Evolutionary conservation across 768 basidiomycete species (phyloP).

Genomic region (Suillus subaureus): DNA sequence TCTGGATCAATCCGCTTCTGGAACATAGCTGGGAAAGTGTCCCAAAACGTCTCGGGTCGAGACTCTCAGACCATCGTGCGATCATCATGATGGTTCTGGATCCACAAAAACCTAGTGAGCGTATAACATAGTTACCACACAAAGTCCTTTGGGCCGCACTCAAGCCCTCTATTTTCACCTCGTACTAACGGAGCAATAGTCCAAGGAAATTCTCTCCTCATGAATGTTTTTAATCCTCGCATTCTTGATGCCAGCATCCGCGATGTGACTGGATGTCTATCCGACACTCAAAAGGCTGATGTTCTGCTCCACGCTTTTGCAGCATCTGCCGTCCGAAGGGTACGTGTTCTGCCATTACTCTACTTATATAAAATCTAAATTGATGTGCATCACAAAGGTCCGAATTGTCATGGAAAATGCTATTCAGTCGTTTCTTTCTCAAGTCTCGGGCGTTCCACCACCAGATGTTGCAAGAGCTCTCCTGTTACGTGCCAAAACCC

Average conservation of each 20-base stretch:
- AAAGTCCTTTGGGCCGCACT: slow-evolving; percentile 2
- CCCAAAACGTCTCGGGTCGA: not conserved
- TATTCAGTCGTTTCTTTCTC: slow-evolving; percentile 69
- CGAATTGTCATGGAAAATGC: slow-evolving; percentile 74
- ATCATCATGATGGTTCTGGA: not conserved
- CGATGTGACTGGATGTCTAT: slow-evolving; percentile 59
- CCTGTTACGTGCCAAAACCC: slow-evolving; percentile 65
- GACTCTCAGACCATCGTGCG: too few species aligned
- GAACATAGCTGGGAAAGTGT: too few species aligned
- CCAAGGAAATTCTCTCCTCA: slow-evolving; percentile 22
- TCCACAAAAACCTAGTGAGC: not conserved
- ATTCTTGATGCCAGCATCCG: slow-evolving; percentile 78
- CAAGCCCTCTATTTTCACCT: not conserved
- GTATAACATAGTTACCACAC: not conserved
- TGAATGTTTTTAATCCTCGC: slow-evolving; percentile 74
- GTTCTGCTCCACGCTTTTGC: slow-evolving; percentile 80
- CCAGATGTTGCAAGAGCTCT: slow-evolving; percentile 60
- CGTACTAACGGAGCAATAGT: not conserved
- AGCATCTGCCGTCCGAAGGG: slow-evolving; percentile 74
- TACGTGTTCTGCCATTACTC: slow-evolving; percentile 40
- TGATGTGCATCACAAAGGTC: slow-evolving; percentile 33
- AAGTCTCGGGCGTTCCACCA: slow-evolving; percentile 53
- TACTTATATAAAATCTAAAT: slow-evolving; percentile 5
- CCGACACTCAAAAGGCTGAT: slow-evolving; percentile 68
- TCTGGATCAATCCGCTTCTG: too few species aligned